Base-by-base conservation (phyloP, 495 filamentous ascomycete species). In the Hyphodiscus hymeniophilus region DNA sequence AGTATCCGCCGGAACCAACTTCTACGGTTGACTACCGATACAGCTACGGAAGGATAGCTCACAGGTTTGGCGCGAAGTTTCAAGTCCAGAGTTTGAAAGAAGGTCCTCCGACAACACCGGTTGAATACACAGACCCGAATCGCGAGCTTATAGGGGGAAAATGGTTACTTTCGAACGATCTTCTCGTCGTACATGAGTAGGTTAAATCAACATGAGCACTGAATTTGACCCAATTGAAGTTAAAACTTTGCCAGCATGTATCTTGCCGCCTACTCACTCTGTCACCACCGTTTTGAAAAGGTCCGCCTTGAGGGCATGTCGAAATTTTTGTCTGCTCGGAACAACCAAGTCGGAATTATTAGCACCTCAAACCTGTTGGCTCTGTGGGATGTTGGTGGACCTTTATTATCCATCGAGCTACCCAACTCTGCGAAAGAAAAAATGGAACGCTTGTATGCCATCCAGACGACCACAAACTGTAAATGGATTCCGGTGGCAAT, bases 101-200 rank as follows among this genome's bases (percentile, higher is more conserved):
- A 22, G 38, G 10, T 10, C 26, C 4, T 28, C 26, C 10, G n/a
- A 20, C 15, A 6, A 3, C 4, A 22, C 38, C 38, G 20, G 15
- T 7, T 3, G 15, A 21, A 20, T 40, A 18, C 17, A 4, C 7
- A 7, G 38, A 40, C 7, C 10, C 16, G 8, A 20, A 40, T 18
- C 3, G 38, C 3, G 2, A 20, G 3, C 38, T 18, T 20, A 40
- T 40, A 21, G 3, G 20, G 12, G 18, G 17, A 1, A 13, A 33
- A n/a, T 59, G 52, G 52, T 11, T 42, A 13, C 45, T 59, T 18
- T 59, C 49, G 1, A 46, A 59, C 18, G 28, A 41, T 23, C 47
- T 42, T 31, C 22, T 59, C 7, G 28, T 59, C n/a, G 43, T 18
- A 12, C 38, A 20, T 11, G 20, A 21, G 28, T 20, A 30, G 43